A percentile compares a stretch with the other conserved stretches of the same genome.
phyloP scores from a whole-genome alignment of 2,329 filamentous ascomycete species.

The Talaromyces sp. region DNA sequence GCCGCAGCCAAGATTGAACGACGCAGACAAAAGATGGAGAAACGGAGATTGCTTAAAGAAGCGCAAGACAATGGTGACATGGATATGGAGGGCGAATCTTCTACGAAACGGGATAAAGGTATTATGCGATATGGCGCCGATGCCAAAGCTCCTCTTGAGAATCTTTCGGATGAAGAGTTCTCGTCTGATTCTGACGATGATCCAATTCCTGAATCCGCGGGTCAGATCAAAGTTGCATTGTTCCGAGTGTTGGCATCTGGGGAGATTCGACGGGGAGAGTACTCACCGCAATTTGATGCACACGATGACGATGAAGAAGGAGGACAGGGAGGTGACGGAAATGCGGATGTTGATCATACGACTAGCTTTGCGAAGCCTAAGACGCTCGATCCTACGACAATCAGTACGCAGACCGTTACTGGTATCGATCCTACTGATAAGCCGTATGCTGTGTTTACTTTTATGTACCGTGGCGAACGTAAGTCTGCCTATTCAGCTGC shows the following conservation, averaged over 20 bases:
- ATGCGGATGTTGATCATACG: slow-evolving; percentile 84
- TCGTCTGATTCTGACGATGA: slow-evolving; percentile 77
- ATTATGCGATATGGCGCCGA: slow-evolving; percentile 80
- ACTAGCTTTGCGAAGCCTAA: slow-evolving; percentile 98
- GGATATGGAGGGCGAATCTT: slow-evolving; percentile 35
- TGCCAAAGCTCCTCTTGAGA: slow-evolving; percentile 70
- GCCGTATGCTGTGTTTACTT: slow-evolving; percentile 95
- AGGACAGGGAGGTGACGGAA: slow-evolving; percentile 53
- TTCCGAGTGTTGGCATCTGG: slow-evolving; percentile 93
- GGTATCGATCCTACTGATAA: slow-evolving; percentile 94
- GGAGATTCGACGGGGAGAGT: slow-evolving; percentile 96
- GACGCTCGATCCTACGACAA: slow-evolving; percentile 90
- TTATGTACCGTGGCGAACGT: slow-evolving; percentile 96
- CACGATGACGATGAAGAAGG: slow-evolving; percentile 87
- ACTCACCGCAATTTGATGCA: slow-evolving; percentile 94
- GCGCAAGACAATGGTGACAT: slow-evolving; percentile 46
- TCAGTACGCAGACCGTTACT: slow-evolving; percentile 98
- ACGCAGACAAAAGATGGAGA: slow-evolving; percentile 69
- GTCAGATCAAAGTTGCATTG: slow-evolving; percentile 96
- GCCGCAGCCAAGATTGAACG: slow-evolving; percentile 74
- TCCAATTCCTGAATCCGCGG: slow-evolving; percentile 82
- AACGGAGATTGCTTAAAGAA: slow-evolving; percentile 74
- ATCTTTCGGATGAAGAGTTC: slow-evolving; percentile 66
- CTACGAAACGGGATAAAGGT: slow-evolving; percentile 42
- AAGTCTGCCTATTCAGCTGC: slow-evolving; percentile 42